phyloP scores from a whole-genome alignment of 805 yeast species.

The Ascoidea rubescens region DNA sequence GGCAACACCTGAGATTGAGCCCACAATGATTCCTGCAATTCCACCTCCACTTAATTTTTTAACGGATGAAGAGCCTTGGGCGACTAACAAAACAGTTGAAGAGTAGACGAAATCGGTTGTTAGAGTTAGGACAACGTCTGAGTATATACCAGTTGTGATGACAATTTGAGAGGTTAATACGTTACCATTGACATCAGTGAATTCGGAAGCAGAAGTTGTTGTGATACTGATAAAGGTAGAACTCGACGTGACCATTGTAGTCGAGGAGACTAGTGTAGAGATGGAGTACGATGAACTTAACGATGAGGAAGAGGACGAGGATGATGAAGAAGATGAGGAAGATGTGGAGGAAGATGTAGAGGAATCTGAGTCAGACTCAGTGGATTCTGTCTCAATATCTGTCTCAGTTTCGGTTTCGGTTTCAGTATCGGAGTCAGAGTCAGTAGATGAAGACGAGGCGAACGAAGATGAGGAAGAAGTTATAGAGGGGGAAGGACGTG shows the following conservation, averaged over 20 bases:
- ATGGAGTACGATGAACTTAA: neutral
- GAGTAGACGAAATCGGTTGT: slow-evolving; percentile 7
- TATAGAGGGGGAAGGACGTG: too few relatives aligned
- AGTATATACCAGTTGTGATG: slow-evolving; percentile 3
- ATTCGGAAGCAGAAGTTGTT: slow-evolving; percentile 8
- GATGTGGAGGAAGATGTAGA: neutral
- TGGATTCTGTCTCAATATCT: too few relatives aligned
- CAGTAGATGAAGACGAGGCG: too few relatives aligned
- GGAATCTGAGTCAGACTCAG: too few relatives aligned
- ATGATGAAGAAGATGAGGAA: neutral
- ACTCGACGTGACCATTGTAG: slow-evolving; percentile 1
- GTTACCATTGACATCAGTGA: slow-evolving; percentile 5
- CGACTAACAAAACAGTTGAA: slow-evolving; percentile 9
- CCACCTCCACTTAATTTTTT: slow-evolving; percentile 9
- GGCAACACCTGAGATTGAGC: slow-evolving; percentile 10
- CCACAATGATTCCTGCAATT: slow-evolving; percentile 4
- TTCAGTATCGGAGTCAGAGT: too few relatives aligned
- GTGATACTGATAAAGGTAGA: slow-evolving; percentile 3
- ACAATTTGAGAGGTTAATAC: slow-evolving; percentile 8
- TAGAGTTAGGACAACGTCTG: slow-evolving; percentile 7
- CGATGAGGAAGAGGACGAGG: slow-evolving; percentile 1
- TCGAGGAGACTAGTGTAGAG: slow-evolving; percentile 2
- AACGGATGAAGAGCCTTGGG: slow-evolving; percentile 1
- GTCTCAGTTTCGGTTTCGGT: too few relatives aligned
- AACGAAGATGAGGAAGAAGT: too few relatives aligned